Evolutionary conservation across 306 rosid genomes (phyloP).

Genomic region (Begonia loranthoides): DNA sequence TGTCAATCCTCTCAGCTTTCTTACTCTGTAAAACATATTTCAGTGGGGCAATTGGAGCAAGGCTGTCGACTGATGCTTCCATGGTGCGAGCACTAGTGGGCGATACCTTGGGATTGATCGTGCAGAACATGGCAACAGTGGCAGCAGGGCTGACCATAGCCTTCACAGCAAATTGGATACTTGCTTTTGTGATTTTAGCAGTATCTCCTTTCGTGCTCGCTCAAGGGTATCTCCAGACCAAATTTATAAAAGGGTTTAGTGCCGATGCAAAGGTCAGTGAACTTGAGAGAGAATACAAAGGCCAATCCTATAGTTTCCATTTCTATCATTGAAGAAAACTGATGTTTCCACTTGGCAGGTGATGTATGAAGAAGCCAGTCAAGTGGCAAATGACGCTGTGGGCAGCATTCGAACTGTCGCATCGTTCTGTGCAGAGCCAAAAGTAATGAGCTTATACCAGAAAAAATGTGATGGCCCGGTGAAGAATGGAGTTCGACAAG

Average conservation of each 20-base stretch:
- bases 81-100: slow-evolving; percentile 65
- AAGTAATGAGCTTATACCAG: slow-evolving; percentile 59
- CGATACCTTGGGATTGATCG: slow-evolving; percentile 54
- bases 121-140: slow-evolving; percentile 52
- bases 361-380: slow-evolving; percentile 92
- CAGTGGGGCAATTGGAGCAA: slow-evolving; percentile 73
- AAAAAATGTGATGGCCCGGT: slow-evolving; percentile 51
- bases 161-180: slow-evolving; percentile 75
- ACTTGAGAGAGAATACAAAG: too few relatives aligned
- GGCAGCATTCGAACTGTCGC: slow-evolving; percentile 85
- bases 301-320: too few relatives aligned
- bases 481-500: slow-evolving; percentile 50
- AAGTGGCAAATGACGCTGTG: slow-evolving; percentile 88
- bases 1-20: background rate
- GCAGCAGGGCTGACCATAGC: slow-evolving; percentile 47
- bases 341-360: slow-evolving; percentile 17
- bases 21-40: background rate
- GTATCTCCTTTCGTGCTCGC: slow-evolving; percentile 44
- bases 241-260: slow-evolving; percentile 54
- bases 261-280: slow-evolving; percentile 72
- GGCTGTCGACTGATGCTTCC: slow-evolving; percentile 78
- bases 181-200: slow-evolving; percentile 37
- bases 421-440: slow-evolving; percentile 76
- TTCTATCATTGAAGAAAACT: too few relatives aligned
- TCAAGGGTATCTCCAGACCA: slow-evolving; percentile 48